These are phyloP conservation scores for Mediolabrus comicus DNA, from an alignment of 108 stramenopile species.

Conservation along the genomic window DNA sequence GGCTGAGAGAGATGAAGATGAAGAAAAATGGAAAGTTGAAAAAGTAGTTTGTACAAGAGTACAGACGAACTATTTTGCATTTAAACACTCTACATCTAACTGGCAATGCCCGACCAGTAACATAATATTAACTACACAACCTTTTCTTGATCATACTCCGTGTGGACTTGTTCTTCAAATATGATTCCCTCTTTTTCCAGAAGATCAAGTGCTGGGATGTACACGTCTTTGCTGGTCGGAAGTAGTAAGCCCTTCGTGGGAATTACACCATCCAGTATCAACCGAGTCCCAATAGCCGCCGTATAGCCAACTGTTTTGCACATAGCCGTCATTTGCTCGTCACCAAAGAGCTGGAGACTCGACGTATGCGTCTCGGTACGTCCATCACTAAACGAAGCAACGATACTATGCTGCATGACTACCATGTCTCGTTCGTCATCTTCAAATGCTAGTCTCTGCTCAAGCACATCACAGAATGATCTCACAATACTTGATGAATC, in stretches of 20 bases:
- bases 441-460: slow-evolving; percentile 45
- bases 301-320: slow-evolving; percentile 77
- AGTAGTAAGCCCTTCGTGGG: no score
- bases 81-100: no score
- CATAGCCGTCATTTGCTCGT: slow-evolving; percentile 68
- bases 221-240: no score
- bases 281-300: slow-evolving; percentile 58
- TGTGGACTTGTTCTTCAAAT: no score
- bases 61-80: no score
- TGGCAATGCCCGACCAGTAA: no score
- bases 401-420: slow-evolving; percentile 67
- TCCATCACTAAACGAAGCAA: slow-evolving; percentile 56
- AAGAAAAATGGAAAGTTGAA: no score
- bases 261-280: slow-evolving; percentile 61
- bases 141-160: no score
- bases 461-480: slow-evolving; percentile 59
- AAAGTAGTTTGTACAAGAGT: no score
- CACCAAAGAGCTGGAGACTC: slow-evolving; percentile 59
- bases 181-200: no score
- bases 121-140: no score
- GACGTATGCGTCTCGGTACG: slow-evolving; percentile 50
- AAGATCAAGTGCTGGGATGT: no score
- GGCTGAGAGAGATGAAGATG: neutral
- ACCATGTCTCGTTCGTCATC: slow-evolving; percentile 71
- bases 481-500: slow-evolving; percentile 50